A percentile compares a stretch with the other conserved stretches of the same genome.
Evolutionary conservation across 2,329 filamentous ascomycete species (phyloP).

Genomic region (Tetracladium maxilliforme): DNA sequence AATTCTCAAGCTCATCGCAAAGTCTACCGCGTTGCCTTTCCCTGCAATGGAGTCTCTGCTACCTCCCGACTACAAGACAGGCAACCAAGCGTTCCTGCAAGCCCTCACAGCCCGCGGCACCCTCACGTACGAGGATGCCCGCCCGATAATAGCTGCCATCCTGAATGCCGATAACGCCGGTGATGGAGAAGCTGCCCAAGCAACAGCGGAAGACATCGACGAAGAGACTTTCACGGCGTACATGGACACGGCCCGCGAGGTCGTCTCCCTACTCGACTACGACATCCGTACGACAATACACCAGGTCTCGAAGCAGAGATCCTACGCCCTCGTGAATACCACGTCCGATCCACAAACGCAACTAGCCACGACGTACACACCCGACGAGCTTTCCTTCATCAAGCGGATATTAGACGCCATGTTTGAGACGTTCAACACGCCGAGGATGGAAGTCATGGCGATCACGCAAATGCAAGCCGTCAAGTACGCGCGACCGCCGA

Average conservation of each 20-base stretch:
- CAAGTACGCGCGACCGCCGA: slow-evolving; percentile 43
- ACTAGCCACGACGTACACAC: slow-evolving; percentile 63
- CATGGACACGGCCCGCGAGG: slow-evolving; percentile 54
- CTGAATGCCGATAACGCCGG: slow-evolving; percentile 34
- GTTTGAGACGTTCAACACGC: slow-evolving; percentile 79
- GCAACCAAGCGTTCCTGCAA: slow-evolving; percentile 81
- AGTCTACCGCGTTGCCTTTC: no score
- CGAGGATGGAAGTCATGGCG: slow-evolving; percentile 69
- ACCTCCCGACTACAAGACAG: slow-evolving; percentile 30
- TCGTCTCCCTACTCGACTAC: slow-evolving; percentile 68
- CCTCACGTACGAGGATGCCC: slow-evolving; percentile 61
- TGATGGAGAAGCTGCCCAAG: slow-evolving; percentile 46
- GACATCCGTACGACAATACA: slow-evolving; percentile 67
- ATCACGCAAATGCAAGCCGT: slow-evolving; percentile 66
- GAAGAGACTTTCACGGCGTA: no score
- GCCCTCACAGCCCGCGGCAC: slow-evolving; percentile 67
- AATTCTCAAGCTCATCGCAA: no score
- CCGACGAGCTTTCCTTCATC: slow-evolving; percentile 81
- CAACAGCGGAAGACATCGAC: slow-evolving; percentile 51
- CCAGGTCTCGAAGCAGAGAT: slow-evolving; percentile 49
- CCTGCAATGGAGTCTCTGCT: no score
- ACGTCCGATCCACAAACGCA: slow-evolving; percentile 76
- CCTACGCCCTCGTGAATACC: slow-evolving; percentile 79
- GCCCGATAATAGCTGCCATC: slow-evolving; percentile 63
- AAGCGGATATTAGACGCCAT: slow-evolving; percentile 80